Conservation (phyloP, 2,329 filamentous ascomycete species). For the Coniochaeta prunicola region DNA sequence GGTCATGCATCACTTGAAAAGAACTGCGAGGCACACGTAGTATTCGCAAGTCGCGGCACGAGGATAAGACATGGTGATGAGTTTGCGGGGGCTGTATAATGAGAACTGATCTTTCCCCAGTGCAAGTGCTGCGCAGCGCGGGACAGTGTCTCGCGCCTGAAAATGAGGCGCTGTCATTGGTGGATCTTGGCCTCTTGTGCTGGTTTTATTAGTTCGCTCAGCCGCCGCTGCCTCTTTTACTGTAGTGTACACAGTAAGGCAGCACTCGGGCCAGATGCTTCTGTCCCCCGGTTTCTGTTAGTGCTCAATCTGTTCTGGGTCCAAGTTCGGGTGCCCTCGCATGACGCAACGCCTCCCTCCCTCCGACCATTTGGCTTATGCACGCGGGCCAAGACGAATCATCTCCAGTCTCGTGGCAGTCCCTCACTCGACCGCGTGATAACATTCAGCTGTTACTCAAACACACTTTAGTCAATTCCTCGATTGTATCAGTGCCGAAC, state of each 20-base stretch:
- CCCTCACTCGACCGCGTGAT: constrained; percentile 18
- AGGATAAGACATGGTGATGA: neutral
- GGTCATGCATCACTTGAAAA: no score
- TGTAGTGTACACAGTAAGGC: no score
- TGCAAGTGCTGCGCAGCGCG: neutral
- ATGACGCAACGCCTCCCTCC: neutral
- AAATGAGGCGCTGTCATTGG: no score
- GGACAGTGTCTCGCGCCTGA: neutral
- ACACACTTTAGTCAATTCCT: neutral
- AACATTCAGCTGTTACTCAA: neutral
- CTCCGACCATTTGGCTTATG: neutral
- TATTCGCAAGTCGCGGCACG: neutral
- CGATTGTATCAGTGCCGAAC: neutral
- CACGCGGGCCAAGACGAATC: neutral
- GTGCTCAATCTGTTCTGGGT: neutral
- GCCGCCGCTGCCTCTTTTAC: no score
- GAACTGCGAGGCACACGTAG: no score
- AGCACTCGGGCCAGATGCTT: neutral
- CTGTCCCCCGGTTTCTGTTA: neutral
- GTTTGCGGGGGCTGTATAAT: neutral
- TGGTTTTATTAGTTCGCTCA: no score
- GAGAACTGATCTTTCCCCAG: neutral
- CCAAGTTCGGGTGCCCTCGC: constrained; percentile 3
- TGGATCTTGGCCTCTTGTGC: no score
- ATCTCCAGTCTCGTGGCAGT: constrained; percentile 20